phyloP scores from a whole-genome alignment of 257 asterid species.

The Scutellaria galericulata region DNA sequence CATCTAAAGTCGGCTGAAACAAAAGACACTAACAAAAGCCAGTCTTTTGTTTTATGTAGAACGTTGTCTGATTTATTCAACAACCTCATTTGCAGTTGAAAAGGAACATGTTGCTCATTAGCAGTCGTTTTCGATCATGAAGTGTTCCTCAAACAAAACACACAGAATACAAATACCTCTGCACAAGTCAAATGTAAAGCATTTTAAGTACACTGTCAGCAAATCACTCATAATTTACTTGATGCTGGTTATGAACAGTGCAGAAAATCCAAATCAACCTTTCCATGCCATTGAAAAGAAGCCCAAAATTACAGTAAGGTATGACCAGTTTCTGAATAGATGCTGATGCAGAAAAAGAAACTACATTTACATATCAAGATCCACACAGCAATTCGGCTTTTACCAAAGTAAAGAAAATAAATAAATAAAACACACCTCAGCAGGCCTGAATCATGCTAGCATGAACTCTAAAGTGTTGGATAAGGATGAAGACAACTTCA shows the following conservation, averaged over 20 bases:
- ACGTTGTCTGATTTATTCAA: background rate
- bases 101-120: conserved; percentile 25
- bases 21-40: conserved; percentile 27
- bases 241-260: background rate
- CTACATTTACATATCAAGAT: conserved; percentile 33
- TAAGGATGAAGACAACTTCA: conserved; percentile 34
- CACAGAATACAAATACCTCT: conserved; percentile 6
- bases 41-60: conserved; percentile 30
- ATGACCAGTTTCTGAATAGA: conserved; percentile 34
- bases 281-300: conserved; percentile 20
- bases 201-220: conserved; percentile 32
- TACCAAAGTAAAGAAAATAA: conserved; percentile 23
- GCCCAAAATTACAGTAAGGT: conserved; percentile 42
- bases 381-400: conserved; percentile 27
- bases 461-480: conserved; percentile 28
- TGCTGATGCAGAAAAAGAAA: conserved; percentile 53
- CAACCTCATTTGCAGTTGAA: conserved; percentile 33
- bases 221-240: conserved; percentile 11
- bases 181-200: conserved; percentile 36
- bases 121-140: conserved; percentile 24
- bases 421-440: conserved; percentile 28
- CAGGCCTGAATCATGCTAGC: conserved; percentile 14
- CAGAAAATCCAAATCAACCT: conserved; percentile 28
- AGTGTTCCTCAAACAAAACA: conserved; percentile 37
- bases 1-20: conserved; percentile 18